Conservation (phyloP, 2,329 filamentous ascomycete species). For the Coniella lustricola region DNA sequence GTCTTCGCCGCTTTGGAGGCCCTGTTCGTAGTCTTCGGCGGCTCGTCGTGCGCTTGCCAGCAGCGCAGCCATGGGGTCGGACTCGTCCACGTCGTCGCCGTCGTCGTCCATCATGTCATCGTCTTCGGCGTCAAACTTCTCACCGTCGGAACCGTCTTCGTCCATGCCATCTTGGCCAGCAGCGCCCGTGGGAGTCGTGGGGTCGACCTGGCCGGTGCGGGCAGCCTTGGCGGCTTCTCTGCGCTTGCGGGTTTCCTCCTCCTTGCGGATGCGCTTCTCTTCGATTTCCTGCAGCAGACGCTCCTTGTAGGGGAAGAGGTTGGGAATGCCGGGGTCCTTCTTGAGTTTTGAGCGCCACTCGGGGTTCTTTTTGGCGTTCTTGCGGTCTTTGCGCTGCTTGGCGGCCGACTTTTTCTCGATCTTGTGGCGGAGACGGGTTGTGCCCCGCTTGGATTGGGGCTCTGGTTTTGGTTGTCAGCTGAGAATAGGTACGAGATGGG, state of each 20-base stretch:
- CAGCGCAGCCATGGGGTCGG: constrained; percentile 88
- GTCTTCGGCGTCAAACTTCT: constrained; percentile 37
- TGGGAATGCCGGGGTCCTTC: constrained; percentile 97
- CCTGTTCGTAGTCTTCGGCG: constrained; percentile 66
- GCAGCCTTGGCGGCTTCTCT: constrained; percentile 66
- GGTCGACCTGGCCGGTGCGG: constrained; percentile 42
- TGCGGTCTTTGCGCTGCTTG: constrained; percentile 86
- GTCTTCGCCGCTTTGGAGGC: constrained; percentile 53
- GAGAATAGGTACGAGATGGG: too few relatives aligned
- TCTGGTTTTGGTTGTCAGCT: constrained; percentile 43
- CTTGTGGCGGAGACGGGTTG: constrained; percentile 86
- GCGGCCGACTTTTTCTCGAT: constrained; percentile 87
- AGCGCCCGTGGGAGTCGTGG: constrained; percentile 32
- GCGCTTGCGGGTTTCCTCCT: constrained; percentile 66
- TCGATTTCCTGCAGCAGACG: constrained; percentile 92
- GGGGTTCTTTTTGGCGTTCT: constrained; percentile 90
- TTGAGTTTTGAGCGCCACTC: constrained; percentile 93
- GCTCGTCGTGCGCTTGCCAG: constrained; percentile 75
- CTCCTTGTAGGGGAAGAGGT: constrained; percentile 96
- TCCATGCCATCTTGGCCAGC: constrained; percentile 40
- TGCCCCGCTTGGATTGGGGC: constrained; percentile 87
- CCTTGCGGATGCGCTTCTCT: constrained; percentile 72
- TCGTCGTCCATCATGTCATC: constrained; percentile 45
- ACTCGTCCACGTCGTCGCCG: constrained; percentile 57
- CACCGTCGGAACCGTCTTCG: constrained; percentile 36